Conservation (phyloP, 2,329 filamentous ascomycete species). For the Xylaria sp. region DNA sequence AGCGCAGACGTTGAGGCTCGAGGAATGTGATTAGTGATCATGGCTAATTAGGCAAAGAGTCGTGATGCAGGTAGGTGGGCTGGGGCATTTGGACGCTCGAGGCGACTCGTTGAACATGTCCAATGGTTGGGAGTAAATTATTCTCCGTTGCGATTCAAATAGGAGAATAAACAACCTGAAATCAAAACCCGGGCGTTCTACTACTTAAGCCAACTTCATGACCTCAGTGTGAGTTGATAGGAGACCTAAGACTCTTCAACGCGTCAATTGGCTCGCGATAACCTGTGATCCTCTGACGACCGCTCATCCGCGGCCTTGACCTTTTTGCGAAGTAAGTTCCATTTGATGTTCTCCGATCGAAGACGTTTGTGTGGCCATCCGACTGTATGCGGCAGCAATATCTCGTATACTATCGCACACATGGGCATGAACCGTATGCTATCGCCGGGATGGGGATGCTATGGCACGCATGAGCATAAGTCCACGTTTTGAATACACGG, state of each 20-base stretch:
- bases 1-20: too few relatives aligned
- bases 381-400: constrained; percentile 28
- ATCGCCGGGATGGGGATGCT: constrained; percentile 12
- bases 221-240: neutral
- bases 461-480: constrained; percentile 16
- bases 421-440: constrained; percentile 17
- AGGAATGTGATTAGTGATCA: too few relatives aligned
- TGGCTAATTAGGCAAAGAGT: too few relatives aligned
- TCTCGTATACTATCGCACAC: too few relatives aligned
- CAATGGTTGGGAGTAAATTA: too few relatives aligned
- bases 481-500: constrained; percentile 14
- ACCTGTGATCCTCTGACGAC: neutral
- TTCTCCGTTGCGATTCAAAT: too few relatives aligned
- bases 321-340: neutral
- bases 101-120: too few relatives aligned
- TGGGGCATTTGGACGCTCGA: too few relatives aligned
- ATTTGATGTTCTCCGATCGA: constrained; percentile 28
- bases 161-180: too few relatives aligned
- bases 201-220: too few relatives aligned
- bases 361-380: constrained; percentile 32
- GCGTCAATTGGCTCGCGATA: neutral
- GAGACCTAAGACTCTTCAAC: neutral
- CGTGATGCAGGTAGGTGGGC: too few relatives aligned
- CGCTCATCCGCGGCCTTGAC: constrained; percentile 1
- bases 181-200: too few relatives aligned